Evolutionary conservation across 805 yeast genomes (phyloP).

Genomic region (Candida khao-thaluensis): DNA sequence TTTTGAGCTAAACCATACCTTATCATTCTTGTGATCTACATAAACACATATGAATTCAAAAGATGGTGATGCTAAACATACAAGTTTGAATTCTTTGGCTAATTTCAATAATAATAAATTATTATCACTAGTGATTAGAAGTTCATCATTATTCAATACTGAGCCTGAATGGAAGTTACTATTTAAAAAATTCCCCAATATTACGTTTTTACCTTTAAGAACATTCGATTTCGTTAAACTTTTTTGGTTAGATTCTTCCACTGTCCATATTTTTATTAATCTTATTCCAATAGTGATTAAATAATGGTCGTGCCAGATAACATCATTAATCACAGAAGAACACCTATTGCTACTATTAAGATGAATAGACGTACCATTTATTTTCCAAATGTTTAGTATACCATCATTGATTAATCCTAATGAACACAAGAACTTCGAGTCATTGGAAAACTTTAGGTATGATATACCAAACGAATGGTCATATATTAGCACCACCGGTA

Average conservation of each 20-base stretch:
- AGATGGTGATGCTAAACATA: slow-evolving; percentile 17
- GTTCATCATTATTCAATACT: slow-evolving; percentile 33
- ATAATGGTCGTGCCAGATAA: slow-evolving; percentile 53
- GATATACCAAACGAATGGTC: slow-evolving; percentile 70
- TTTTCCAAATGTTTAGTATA: slow-evolving; percentile 59
- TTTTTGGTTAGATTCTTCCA: slow-evolving; percentile 23
- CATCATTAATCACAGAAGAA: slow-evolving; percentile 53
- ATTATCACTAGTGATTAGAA: slow-evolving; percentile 33
- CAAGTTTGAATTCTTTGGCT: slow-evolving; percentile 17
- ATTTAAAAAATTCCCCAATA: slow-evolving; percentile 50
- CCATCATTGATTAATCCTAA: slow-evolving; percentile 73
- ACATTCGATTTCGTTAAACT: slow-evolving; percentile 18
- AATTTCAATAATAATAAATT: slow-evolving; percentile 31
- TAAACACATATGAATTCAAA: slow-evolving; percentile 19
- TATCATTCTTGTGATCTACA: slow-evolving; percentile 20
- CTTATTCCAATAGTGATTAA: slow-evolving; percentile 62
- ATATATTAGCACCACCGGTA: slow-evolving; percentile 52
- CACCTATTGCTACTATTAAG: slow-evolving; percentile 59
- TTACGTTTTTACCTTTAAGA: slow-evolving; percentile 58
- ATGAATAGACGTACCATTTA: slow-evolving; percentile 20
- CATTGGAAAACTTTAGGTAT: slow-evolving; percentile 55
- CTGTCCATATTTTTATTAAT: slow-evolving; percentile 61
- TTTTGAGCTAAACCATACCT: slow-evolving; percentile 27
- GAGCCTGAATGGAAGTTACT: slow-evolving; percentile 48
- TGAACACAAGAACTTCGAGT: slow-evolving; percentile 55